A percentile compares a stretch with the other conserved stretches of the same genome.
phyloP scores from a whole-genome alignment of 2,329 filamentous ascomycete species.

The Aspergillus sclerotialis region DNA sequence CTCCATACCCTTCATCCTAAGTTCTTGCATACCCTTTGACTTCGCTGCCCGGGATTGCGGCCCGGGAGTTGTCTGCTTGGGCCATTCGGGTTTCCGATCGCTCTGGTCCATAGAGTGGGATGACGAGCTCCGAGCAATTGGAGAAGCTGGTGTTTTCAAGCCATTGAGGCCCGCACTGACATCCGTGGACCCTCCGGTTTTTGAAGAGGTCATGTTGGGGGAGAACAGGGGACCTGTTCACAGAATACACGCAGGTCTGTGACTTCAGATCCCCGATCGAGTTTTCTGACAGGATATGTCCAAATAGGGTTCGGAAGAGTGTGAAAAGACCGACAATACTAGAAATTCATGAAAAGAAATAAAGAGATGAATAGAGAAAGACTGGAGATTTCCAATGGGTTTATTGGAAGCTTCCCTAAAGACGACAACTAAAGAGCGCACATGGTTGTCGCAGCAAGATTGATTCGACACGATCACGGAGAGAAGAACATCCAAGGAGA shows the following conservation, averaged over 20 bases:
- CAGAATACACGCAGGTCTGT: background rate
- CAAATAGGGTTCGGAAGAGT: conserved; percentile 1
- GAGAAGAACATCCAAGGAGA: background rate
- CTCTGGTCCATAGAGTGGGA: conserved; percentile 5
- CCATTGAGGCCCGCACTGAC: conserved; percentile 5
- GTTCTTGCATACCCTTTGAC: conserved; percentile 19
- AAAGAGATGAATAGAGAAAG: conserved; percentile 4
- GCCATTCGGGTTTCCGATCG: conserved; percentile 7
- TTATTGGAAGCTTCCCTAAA: background rate
- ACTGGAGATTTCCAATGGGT: conserved; percentile 5
- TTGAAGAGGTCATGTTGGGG: conserved; percentile 8
- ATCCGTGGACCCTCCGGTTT: conserved; percentile 2
- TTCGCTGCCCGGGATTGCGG: conserved; percentile 15
- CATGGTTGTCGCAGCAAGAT: background rate
- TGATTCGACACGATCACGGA: too few relatives aligned
- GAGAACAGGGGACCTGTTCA: background rate
- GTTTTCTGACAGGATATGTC: background rate
- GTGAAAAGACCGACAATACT: background rate
- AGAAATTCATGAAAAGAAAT: conserved; percentile 9
- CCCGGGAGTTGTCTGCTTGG: conserved; percentile 6
- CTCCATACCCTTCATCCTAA: conserved; percentile 24
- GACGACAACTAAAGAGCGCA: background rate
- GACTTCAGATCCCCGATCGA: conserved; percentile 1
- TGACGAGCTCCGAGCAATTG: conserved; percentile 4
- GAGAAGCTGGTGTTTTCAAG: conserved; percentile 2